A percentile compares a stretch with the other conserved stretches of the same genome.
Conservation (phyloP, 177 flowering plant genomes). For the Vitis hybrid region DNA sequence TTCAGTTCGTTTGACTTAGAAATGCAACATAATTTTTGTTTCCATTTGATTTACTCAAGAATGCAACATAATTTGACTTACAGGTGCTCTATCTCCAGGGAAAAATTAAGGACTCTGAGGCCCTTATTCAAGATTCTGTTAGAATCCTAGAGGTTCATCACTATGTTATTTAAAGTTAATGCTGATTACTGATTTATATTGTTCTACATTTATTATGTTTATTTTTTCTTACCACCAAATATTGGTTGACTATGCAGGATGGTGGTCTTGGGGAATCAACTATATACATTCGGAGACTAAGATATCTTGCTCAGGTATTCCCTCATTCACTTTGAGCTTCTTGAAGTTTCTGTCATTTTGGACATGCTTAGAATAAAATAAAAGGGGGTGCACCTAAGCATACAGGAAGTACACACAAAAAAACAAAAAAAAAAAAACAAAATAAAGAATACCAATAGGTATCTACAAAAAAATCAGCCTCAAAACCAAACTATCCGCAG, state of each 20-base stretch:
- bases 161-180: slow-evolving; percentile 4
- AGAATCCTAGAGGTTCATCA: slow-evolving; percentile 72
- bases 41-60: neutral
- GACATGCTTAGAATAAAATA: neutral
- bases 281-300: slow-evolving; percentile 62
- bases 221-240: slow-evolving; percentile 4
- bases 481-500: too few species aligned
- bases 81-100: slow-evolving; percentile 85
- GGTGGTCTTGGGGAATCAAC: slow-evolving; percentile 68
- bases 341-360: neutral
- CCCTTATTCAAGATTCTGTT: slow-evolving; percentile 70
- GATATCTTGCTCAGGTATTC: slow-evolving; percentile 75
- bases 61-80: neutral
- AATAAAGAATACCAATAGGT: too few species aligned
- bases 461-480: too few species aligned
- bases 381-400: too few species aligned
- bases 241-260: slow-evolving; percentile 41
- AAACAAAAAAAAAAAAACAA: too few species aligned
- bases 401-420: too few species aligned
- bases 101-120: slow-evolving; percentile 66
- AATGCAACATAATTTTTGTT: too few species aligned
- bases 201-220: slow-evolving; percentile 1
- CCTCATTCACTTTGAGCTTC: neutral
- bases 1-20: neutral
- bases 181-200: neutral